Conservation (phyloP, 257 asterid species). For the Nicotiana attenuata region DNA sequence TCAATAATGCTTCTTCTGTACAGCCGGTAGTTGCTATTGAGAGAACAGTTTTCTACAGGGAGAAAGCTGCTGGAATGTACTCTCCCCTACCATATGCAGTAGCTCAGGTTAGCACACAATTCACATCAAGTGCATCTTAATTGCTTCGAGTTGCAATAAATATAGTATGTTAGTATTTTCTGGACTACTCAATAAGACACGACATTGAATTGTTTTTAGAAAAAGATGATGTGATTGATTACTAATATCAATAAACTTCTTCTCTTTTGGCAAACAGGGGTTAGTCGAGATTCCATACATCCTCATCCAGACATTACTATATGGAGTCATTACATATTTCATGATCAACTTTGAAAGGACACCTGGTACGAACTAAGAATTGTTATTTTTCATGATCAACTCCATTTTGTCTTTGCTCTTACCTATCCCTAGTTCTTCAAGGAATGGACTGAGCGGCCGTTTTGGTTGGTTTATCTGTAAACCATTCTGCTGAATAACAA, state of each 20-base stretch:
- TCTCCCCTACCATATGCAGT: constrained; percentile 68
- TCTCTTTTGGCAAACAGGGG: constrained; percentile 42
- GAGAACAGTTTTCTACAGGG: constrained; percentile 90
- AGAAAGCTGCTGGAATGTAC: constrained; percentile 90
- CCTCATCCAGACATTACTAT: constrained; percentile 55
- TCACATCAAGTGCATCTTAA: background rate
- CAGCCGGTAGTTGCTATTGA: constrained; percentile 78
- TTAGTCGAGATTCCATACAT: constrained; percentile 79
- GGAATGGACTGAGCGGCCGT: background rate
- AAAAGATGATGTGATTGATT: background rate
- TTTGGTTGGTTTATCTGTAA: background rate
- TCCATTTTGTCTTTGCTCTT: background rate
- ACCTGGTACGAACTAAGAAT: constrained; percentile 34
- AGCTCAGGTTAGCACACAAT: constrained; percentile 57
- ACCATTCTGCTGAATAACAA: background rate
- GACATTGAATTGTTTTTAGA: background rate
- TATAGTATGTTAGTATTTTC: background rate
- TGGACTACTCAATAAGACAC: background rate
- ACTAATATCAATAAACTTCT: constrained; percentile 3
- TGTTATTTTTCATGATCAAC: constrained; percentile 1
- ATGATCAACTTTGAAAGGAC: constrained; percentile 81
- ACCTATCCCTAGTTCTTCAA: background rate
- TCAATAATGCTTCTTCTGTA: constrained; percentile 80
- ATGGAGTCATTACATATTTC: constrained; percentile 71
- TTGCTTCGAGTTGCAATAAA: background rate